Conservation (phyloP, 2,329 filamentous ascomycete genomes). For the Apiospora kogelbergensis region DNA sequence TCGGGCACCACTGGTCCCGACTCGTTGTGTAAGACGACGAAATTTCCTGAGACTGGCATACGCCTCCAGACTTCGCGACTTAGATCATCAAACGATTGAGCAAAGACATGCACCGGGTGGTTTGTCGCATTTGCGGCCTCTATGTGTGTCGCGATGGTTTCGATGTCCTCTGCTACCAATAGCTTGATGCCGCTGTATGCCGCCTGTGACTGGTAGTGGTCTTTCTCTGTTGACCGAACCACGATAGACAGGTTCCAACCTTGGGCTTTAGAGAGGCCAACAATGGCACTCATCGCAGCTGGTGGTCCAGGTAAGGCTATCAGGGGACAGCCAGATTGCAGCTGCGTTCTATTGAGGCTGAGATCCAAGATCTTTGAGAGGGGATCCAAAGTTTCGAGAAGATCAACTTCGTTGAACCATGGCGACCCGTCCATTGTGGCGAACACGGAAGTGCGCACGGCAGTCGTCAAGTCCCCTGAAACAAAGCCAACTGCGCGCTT, state of each 20-base stretch:
- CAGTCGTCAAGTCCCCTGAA: constrained; percentile 13
- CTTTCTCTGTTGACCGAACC: background rate
- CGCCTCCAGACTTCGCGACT: constrained; percentile 16
- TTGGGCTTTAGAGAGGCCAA: constrained; percentile 3
- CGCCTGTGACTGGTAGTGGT: constrained; percentile 11
- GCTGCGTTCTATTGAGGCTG: constrained; percentile 11
- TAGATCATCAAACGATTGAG: constrained; percentile 14
- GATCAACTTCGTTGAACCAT: background rate
- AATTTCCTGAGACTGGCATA: constrained; percentile 12
- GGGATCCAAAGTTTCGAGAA: constrained; percentile 4
- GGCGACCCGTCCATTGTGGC: background rate
- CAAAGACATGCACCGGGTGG: constrained; percentile 11
- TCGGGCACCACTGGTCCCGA: constrained; percentile 11
- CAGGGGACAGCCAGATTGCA: constrained; percentile 2
- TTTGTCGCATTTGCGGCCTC: background rate
- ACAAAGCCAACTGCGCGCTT: constrained; percentile 1
- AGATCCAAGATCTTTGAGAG: constrained; percentile 10
- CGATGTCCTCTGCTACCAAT: constrained; percentile 10
- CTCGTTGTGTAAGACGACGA: constrained; percentile 11
- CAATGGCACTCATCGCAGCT: constrained; percentile 3
- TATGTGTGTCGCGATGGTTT: background rate
- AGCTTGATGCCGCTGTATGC: constrained; percentile 10
- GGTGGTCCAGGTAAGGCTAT: constrained; percentile 9
- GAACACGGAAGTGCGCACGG: constrained; percentile 13
- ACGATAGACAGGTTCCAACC: constrained; percentile 11